phyloP scores from a whole-genome alignment of 768 basidiomycete genomes.

The Pilatotrama ljubarskyi region DNA sequence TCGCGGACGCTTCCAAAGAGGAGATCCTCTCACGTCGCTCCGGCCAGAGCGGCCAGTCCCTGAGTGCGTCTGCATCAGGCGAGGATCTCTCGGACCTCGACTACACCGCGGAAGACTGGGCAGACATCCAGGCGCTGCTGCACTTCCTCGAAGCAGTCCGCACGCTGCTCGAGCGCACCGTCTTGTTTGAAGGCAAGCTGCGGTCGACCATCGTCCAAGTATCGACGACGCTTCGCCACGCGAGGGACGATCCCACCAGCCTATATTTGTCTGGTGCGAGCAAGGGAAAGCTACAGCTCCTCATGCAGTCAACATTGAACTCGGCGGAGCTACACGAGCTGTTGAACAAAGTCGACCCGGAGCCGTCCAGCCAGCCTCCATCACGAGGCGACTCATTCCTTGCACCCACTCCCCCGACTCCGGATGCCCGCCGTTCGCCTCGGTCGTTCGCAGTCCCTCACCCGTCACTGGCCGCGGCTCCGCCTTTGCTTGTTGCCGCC shows the following conservation, averaged over 20 bases:
- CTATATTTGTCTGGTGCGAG: slow-evolving; percentile 54
- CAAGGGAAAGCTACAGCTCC: slow-evolving; percentile 68
- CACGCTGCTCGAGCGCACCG: slow-evolving; percentile 66
- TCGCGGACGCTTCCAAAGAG: slow-evolving; percentile 64
- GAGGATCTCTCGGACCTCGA: slow-evolving; percentile 76
- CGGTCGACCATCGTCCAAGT: slow-evolving; percentile 58
- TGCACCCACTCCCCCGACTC: slow-evolving; percentile 20
- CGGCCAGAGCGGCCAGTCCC: slow-evolving; percentile 21
- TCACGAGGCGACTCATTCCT: slow-evolving; percentile 22
- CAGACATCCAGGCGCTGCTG: slow-evolving; percentile 76
- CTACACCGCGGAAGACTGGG: slow-evolving; percentile 89
- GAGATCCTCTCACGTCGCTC: slow-evolving; percentile 41
- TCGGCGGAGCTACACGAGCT: slow-evolving; percentile 71
- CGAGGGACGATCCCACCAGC: slow-evolving; percentile 48
- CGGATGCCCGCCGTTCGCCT: slow-evolving; percentile 34
- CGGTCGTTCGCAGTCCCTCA: slow-evolving; percentile 10
- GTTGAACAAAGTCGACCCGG: slow-evolving; percentile 52
- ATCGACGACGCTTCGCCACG: slow-evolving; percentile 57
- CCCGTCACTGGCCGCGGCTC: neutral
- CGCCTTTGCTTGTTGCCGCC: slow-evolving; percentile 53
- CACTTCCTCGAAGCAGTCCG: slow-evolving; percentile 84
- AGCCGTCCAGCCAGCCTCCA: slow-evolving; percentile 26
- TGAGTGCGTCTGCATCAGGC: slow-evolving; percentile 39
- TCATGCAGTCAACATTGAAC: slow-evolving; percentile 85
- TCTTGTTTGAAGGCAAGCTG: slow-evolving; percentile 69